These are phyloP conservation scores for Aspergillus tanneri DNA, from an alignment of 2,329 filamentous ascomycete species.

Conservation along the genomic window DNA sequence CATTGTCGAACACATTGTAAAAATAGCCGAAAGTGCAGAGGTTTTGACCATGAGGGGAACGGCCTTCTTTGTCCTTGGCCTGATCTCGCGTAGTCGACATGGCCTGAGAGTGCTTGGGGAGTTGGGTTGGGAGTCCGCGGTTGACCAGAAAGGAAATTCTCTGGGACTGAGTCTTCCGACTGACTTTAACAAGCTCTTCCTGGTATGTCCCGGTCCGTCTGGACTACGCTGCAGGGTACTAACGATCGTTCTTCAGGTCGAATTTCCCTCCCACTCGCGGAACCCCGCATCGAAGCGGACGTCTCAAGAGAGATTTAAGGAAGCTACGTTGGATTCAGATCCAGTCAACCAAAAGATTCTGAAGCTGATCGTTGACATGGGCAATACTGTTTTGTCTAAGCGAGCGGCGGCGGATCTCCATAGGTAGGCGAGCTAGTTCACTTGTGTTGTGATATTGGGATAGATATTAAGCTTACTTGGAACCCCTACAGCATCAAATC, in stretches of 20 bases:
- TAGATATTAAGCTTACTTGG: slow-evolving; percentile 17
- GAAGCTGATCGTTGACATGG: slow-evolving; percentile 80
- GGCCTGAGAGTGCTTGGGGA: slow-evolving; percentile 88
- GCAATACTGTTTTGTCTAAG: slow-evolving; percentile 90
- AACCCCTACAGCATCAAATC: slow-evolving; percentile 66
- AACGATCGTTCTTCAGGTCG: slow-evolving; percentile 25
- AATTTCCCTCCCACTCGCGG: slow-evolving; percentile 40
- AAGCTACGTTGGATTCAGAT: slow-evolving; percentile 62
- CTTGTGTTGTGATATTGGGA: not conserved
- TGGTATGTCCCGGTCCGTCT: slow-evolving; percentile 52
- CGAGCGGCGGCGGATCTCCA: slow-evolving; percentile 78
- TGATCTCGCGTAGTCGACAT: slow-evolving; percentile 88
- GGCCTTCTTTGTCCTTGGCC: slow-evolving; percentile 89
- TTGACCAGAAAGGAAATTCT: slow-evolving; percentile 76
- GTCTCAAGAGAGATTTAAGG: slow-evolving; percentile 50
- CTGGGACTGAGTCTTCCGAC: slow-evolving; percentile 84
- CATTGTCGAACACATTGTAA: slow-evolving; percentile 81
- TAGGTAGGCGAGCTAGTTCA: slow-evolving; percentile 40
- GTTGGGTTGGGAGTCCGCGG: slow-evolving; percentile 88
- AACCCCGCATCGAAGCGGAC: slow-evolving; percentile 45
- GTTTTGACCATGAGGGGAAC: slow-evolving; percentile 93
- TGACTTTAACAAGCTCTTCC: slow-evolving; percentile 75
- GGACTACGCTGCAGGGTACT: not conserved
- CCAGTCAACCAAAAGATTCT: slow-evolving; percentile 70
- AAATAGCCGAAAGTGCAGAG: slow-evolving; percentile 82